Conservation (phyloP, 192 early-diverging fungal species). For the Geranomyces variabilis region DNA sequence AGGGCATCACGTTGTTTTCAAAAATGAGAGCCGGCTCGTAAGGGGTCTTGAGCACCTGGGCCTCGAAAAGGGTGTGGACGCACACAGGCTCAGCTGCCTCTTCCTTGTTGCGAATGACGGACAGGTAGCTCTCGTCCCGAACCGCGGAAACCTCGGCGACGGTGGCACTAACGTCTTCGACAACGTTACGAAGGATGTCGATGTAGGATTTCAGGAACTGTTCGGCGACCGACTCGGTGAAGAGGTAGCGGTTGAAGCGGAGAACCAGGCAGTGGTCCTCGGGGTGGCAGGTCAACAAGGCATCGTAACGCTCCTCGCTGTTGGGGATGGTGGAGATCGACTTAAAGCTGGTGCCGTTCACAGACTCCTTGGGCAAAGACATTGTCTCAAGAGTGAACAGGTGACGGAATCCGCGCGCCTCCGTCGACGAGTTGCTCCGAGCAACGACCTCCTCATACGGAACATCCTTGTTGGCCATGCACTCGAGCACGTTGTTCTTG, state of each 20-base stretch:
- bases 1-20: slow-evolving; percentile 11
- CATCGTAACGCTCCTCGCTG: slow-evolving; percentile 13
- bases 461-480: slow-evolving; percentile 1
- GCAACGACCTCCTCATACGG: slow-evolving; percentile 18
- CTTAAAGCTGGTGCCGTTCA: background rate
- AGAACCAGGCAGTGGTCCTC: background rate
- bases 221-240: slow-evolving; percentile 13
- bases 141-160: slow-evolving; percentile 3
- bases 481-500: background rate
- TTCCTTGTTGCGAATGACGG: background rate
- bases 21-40: background rate
- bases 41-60: background rate
- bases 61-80: slow-evolving; percentile 15
- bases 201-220: slow-evolving; percentile 11
- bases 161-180: background rate
- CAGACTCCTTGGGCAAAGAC: background rate
- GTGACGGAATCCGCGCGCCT: slow-evolving; percentile 3
- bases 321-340: slow-evolving; percentile 14
- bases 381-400: slow-evolving; percentile 7
- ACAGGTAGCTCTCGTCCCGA: background rate
- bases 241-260: slow-evolving; percentile 15
- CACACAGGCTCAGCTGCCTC: background rate
- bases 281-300: background rate
- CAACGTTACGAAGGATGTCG: background rate
- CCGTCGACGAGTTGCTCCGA: too few relatives aligned